Percentiles rank a stretch among this genome's conserved stretches.
Evolutionary conservation across 495 filamentous ascomycete genomes (phyloP).

Genomic region (Extremus antarcticus): DNA sequence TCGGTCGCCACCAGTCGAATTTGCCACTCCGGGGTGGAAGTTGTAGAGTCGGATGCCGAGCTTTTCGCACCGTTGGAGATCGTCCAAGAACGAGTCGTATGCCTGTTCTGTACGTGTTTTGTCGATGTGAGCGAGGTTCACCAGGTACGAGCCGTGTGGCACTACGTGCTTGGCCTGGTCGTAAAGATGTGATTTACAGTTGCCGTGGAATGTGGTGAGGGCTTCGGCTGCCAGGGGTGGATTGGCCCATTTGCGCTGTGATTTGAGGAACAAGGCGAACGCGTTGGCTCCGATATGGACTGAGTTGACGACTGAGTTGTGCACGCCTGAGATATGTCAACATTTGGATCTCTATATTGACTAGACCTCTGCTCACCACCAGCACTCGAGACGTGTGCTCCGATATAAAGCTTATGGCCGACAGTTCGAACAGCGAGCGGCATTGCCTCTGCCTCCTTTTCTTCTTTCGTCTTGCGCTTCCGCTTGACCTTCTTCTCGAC

Average conservation of each 20-base stretch:
- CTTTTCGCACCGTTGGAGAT: constrained; percentile 76
- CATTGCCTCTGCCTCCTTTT: constrained; percentile 40
- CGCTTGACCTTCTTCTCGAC: constrained; percentile 23
- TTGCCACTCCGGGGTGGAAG: constrained; percentile 71
- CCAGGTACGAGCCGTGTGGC: constrained; percentile 90
- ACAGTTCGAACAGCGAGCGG: constrained; percentile 58
- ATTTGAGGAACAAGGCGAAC: constrained; percentile 90
- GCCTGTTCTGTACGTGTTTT: constrained; percentile 71
- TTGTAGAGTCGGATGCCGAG: constrained; percentile 88
- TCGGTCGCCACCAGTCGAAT: constrained; percentile 48
- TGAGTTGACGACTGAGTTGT: constrained; percentile 75
- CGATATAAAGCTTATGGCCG: constrained; percentile 70
- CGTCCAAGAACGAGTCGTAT: constrained; percentile 77
- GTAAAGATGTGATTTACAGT: constrained; percentile 60
- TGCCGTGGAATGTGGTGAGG: constrained; percentile 51
- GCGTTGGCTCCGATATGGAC: constrained; percentile 60
- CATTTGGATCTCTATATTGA: neutral
- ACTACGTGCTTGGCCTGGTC: constrained; percentile 52
- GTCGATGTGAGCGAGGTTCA: constrained; percentile 85
- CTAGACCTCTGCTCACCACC: constrained; percentile 47
- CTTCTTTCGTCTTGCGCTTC: constrained; percentile 41
- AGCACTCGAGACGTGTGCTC: constrained; percentile 82
- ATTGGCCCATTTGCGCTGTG: constrained; percentile 88
- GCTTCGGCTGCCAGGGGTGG: constrained; percentile 62
- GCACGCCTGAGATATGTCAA: constrained; percentile 52